Evolutionary conservation across 208 protist genomes (phyloP).

Genomic region (Wallacemonas sp.): DNA sequence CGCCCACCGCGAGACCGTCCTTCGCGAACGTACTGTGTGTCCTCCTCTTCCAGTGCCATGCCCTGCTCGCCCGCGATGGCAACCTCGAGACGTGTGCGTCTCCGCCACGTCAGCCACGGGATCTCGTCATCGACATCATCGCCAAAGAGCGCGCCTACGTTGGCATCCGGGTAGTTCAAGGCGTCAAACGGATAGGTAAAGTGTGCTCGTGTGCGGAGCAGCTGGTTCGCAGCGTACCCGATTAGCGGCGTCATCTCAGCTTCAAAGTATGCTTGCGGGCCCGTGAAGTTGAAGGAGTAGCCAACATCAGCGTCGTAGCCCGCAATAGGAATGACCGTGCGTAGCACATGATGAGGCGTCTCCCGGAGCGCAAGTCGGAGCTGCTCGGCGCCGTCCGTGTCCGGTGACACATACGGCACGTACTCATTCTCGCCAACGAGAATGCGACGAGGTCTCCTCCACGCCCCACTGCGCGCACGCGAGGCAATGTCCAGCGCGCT

Average conservation of each 20-base stretch:
- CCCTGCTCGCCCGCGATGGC: background rate
- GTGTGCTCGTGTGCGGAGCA: slow-evolving; percentile 36
- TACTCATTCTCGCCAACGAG: background rate
- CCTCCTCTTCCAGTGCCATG: no score
- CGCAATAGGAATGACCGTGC: slow-evolving; percentile 61
- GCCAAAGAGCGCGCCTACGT: no score
- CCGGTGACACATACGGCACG: background rate
- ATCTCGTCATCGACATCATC: background rate
- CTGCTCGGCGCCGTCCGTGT: background rate
- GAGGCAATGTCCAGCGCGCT: no score
- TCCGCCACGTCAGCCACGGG: background rate
- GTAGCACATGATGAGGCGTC: background rate
- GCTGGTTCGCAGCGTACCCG: slow-evolving; percentile 40
- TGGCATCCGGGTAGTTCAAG: no score
- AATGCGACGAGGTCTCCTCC: background rate
- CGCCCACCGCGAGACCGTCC: no score
- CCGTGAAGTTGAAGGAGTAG: slow-evolving; percentile 72
- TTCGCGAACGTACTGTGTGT: no score
- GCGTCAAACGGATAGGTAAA: slow-evolving; percentile 15
- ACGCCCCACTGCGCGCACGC: background rate
- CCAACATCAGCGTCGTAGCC: slow-evolving; percentile 45
- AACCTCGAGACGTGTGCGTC: background rate
- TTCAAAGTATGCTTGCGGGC: slow-evolving; percentile 55
- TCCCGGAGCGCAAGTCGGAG: background rate
- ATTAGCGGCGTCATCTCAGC: slow-evolving; percentile 34